phyloP scores from a whole-genome alignment of 2,329 filamentous ascomycete genomes.

The Anthostomella pinea region DNA sequence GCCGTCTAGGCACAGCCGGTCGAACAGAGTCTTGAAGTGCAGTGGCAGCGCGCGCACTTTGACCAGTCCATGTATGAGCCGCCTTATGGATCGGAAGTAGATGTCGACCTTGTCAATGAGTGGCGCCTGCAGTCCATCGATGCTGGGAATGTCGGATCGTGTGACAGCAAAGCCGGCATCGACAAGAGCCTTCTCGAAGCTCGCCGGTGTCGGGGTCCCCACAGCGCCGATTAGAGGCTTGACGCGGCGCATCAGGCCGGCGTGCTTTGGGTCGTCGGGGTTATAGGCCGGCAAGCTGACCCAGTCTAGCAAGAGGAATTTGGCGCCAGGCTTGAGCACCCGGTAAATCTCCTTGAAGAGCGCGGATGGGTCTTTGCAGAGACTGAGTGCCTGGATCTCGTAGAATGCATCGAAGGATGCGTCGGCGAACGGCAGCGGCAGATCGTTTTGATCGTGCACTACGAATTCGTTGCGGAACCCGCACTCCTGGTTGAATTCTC shows the following conservation, averaged over 20 bases:
- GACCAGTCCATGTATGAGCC: slow-evolving; percentile 46
- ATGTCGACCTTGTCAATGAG: slow-evolving; percentile 53
- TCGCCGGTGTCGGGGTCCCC: slow-evolving; percentile 48
- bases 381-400: slow-evolving; percentile 57
- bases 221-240: slow-evolving; percentile 55
- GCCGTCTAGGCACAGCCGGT: slow-evolving; percentile 51
- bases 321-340: slow-evolving; percentile 48
- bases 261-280: slow-evolving; percentile 43
- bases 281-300: slow-evolving; percentile 50
- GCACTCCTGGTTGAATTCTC: slow-evolving; percentile 28
- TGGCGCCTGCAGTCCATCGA: slow-evolving; percentile 49
- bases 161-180: slow-evolving; percentile 47
- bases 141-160: slow-evolving; percentile 49
- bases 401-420: slow-evolving; percentile 50
- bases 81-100: slow-evolving; percentile 50
- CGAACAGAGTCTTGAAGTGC: slow-evolving; percentile 53
- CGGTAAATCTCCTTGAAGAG: slow-evolving; percentile 49
- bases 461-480: slow-evolving; percentile 44
- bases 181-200: slow-evolving; percentile 43
- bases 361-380: slow-evolving; percentile 45
- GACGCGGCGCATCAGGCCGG: slow-evolving; percentile 50
- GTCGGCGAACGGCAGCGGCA: slow-evolving; percentile 50
- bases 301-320: slow-evolving; percentile 51
- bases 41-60: slow-evolving; percentile 44
- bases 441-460: slow-evolving; percentile 48